Evolutionary conservation across 2,329 filamentous ascomycete species (phyloP).

Genomic region (Achaetomium macrosporum): DNA sequence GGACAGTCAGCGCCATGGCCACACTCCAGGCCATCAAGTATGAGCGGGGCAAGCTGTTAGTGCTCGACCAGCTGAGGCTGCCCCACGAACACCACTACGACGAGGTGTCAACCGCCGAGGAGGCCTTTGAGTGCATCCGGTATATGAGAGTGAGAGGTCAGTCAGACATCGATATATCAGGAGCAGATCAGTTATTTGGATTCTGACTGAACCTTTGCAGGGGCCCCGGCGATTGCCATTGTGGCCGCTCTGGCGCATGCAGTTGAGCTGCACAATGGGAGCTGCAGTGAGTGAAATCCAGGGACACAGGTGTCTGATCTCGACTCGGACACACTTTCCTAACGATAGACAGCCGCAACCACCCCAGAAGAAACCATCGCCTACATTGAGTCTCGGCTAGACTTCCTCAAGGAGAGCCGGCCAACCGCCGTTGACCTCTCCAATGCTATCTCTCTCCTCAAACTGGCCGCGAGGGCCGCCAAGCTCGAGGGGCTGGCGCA

Average conservation of each 20-base stretch:
- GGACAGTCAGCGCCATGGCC: slow-evolving; percentile 37
- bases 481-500: slow-evolving; percentile 35
- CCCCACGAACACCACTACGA: slow-evolving; percentile 79
- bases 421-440: slow-evolving; percentile 93
- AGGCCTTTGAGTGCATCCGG: slow-evolving; percentile 77
- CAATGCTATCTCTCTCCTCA: slow-evolving; percentile 81
- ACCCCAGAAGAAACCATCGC: slow-evolving; percentile 54
- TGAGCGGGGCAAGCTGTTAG: slow-evolving; percentile 62
- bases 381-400: slow-evolving; percentile 69
- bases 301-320: neutral
- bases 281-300: slow-evolving; percentile 33
- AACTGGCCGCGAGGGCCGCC: slow-evolving; percentile 50
- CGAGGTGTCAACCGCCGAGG: slow-evolving; percentile 59
- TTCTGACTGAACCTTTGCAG: slow-evolving; percentile 30
- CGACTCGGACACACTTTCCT: neutral
- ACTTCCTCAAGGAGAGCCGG: slow-evolving; percentile 81
- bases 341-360: slow-evolving; percentile 31
- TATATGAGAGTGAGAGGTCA: slow-evolving; percentile 67
- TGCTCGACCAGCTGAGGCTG: slow-evolving; percentile 77
- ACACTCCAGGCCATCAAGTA: slow-evolving; percentile 74
- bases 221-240: slow-evolving; percentile 93
- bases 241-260: slow-evolving; percentile 88
- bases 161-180: neutral
- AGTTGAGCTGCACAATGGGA: slow-evolving; percentile 66
- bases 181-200: neutral